Conservation (phyloP, 495 filamentous ascomycete genomes). For the Aspergillus kassunensis region DNA sequence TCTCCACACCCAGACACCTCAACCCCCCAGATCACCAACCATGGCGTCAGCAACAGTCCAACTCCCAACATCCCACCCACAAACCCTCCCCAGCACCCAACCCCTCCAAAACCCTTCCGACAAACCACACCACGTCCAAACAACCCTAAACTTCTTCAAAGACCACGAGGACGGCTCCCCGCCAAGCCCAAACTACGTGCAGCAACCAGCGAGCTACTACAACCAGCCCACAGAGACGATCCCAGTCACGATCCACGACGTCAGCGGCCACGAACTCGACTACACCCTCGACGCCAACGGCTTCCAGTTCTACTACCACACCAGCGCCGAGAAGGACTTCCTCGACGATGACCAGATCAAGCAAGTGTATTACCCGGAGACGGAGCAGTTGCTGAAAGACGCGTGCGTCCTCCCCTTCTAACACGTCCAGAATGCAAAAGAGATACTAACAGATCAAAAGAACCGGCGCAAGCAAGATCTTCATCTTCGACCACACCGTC, state of each 20-base stretch:
- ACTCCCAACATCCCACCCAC: constrained; percentile 12
- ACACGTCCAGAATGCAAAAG: background rate
- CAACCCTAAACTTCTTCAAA: constrained; percentile 57
- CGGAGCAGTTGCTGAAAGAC: constrained; percentile 61
- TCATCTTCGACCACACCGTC: constrained; percentile 76
- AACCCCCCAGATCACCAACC: background rate
- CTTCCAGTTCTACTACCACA: constrained; percentile 49
- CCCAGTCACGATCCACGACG: constrained; percentile 39
- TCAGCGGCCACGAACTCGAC: constrained; percentile 46
- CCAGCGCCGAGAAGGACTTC: constrained; percentile 46
- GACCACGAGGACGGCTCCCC: constrained; percentile 55
- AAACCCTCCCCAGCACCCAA: constrained; percentile 14
- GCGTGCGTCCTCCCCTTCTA: constrained; percentile 31
- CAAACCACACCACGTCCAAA: constrained; percentile 47
- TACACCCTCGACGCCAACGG: constrained; percentile 47
- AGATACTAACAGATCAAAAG: constrained; percentile 19
- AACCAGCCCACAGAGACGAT: constrained; percentile 34
- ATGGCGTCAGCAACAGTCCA: constrained; percentile 45
- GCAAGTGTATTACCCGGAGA: constrained; percentile 61
- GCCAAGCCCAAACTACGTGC: constrained; percentile 46
- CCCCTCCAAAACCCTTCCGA: constrained; percentile 16
- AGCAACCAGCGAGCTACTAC: constrained; percentile 46
- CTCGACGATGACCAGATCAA: constrained; percentile 66
- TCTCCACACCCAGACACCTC: background rate
- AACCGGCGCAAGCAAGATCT: constrained; percentile 52